Percentiles rank a stretch among this genome's conserved stretches.
Conservation (phyloP, 495 filamentous ascomycete species). For the Xylaria cubensis region DNA sequence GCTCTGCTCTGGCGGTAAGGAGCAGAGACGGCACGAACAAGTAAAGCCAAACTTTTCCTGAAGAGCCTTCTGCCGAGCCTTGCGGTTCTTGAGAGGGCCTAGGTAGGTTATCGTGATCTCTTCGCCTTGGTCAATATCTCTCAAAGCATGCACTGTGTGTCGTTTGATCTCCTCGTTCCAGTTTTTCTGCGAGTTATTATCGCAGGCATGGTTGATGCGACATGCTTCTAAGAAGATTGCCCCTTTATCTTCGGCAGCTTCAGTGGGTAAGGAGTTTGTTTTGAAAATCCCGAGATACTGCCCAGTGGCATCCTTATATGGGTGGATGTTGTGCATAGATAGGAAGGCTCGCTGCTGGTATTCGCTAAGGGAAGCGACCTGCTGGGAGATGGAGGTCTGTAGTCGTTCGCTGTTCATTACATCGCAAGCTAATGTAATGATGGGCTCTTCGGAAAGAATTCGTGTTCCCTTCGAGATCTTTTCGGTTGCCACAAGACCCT, state of each 20-base stretch:
- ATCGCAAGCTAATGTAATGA: slow-evolving; percentile 27
- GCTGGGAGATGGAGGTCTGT: slow-evolving; percentile 2
- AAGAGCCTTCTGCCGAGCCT: slow-evolving; percentile 32
- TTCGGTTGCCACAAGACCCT: slow-evolving; percentile 41
- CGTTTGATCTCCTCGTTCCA: slow-evolving; percentile 43
- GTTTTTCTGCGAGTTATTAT: slow-evolving; percentile 42
- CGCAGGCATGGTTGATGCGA: slow-evolving; percentile 49
- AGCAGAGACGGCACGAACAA: slow-evolving; percentile 44
- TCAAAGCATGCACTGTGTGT: slow-evolving; percentile 43
- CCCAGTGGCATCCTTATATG: slow-evolving; percentile 22
- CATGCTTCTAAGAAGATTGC: slow-evolving; percentile 44
- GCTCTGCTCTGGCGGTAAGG: slow-evolving; percentile 36
- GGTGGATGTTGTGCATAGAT: slow-evolving; percentile 40
- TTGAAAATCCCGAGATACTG: slow-evolving; percentile 38
- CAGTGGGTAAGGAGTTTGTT: slow-evolving; percentile 42
- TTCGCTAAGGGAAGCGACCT: slow-evolving; percentile 23
- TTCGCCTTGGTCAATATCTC: slow-evolving; percentile 42
- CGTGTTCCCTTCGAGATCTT: slow-evolving; percentile 44
- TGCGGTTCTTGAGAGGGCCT: slow-evolving; percentile 25
- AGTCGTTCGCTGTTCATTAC: neutral
- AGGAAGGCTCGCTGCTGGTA: slow-evolving; percentile 32
- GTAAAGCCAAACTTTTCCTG: slow-evolving; percentile 42
- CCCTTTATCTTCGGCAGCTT: slow-evolving; percentile 18
- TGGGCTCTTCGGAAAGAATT: slow-evolving; percentile 42
- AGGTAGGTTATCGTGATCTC: slow-evolving; percentile 50